Percentiles rank a stretch among this genome's conserved stretches.
Conservation (phyloP, 768 basidiomycete genomes). For the Scleroderma bovista region DNA sequence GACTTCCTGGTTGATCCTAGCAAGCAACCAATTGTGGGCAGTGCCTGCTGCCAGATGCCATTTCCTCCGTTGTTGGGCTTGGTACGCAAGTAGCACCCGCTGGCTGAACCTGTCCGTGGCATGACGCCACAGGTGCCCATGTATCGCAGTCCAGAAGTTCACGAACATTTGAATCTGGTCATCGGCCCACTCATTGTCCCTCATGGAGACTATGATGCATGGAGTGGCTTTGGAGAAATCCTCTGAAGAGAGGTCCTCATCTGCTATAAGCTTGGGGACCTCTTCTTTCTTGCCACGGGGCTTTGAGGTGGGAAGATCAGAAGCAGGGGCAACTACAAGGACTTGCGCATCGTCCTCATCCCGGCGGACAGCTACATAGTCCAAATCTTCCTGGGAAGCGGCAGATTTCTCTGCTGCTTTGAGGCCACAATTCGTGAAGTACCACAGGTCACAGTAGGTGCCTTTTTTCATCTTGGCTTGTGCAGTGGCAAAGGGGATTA, state of each 20-base stretch:
- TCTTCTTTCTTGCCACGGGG: background rate
- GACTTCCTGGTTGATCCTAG: background rate
- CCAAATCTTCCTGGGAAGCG: background rate
- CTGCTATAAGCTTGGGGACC: background rate
- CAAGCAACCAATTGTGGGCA: background rate
- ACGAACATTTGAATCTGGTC: background rate
- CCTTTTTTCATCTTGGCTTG: background rate
- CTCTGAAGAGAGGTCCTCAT: constrained; percentile 8
- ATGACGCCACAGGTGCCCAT: constrained; percentile 3
- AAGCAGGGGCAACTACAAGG: background rate
- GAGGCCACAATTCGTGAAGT: constrained; percentile 12
- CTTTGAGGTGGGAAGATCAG: no score
- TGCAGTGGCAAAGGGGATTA: background rate
- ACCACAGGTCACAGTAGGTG: constrained; percentile 3
- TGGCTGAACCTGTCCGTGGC: constrained; percentile 5
- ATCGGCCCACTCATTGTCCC: constrained; percentile 2
- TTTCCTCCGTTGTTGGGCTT: constrained; percentile 10
- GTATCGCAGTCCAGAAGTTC: constrained; percentile 6
- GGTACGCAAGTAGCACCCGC: constrained; percentile 10
- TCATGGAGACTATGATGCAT: constrained; percentile 7
- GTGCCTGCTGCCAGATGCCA: background rate
- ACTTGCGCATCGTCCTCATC: background rate
- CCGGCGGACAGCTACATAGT: background rate
- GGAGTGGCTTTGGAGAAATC: constrained; percentile 8
- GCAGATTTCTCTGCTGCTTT: background rate